Conservation (phyloP, 2,329 filamentous ascomycete genomes). For the Whalleya microplaca region DNA sequence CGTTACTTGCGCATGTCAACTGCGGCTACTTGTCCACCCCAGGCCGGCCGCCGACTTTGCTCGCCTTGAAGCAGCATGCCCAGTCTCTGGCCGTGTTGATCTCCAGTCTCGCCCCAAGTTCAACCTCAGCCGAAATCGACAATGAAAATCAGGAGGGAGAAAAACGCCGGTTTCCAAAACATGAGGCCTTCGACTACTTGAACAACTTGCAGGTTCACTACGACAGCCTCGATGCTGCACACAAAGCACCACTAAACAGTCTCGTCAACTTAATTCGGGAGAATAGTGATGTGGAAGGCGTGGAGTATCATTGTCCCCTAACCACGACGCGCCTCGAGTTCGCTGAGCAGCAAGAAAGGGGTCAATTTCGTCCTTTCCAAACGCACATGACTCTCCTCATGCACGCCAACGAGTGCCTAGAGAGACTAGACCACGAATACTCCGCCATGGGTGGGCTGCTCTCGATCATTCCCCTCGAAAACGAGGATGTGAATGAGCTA, state of each 20-base stretch:
- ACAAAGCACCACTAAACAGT: slow-evolving; percentile 51
- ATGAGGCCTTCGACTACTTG: slow-evolving; percentile 62
- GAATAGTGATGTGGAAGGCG: slow-evolving; percentile 46
- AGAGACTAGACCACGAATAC: slow-evolving; percentile 63
- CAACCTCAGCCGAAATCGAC: slow-evolving; percentile 37
- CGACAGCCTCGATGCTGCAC: slow-evolving; percentile 49
- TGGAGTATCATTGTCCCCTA: slow-evolving; percentile 52
- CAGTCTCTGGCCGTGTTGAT: slow-evolving; percentile 61
- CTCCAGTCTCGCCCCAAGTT: slow-evolving; percentile 47
- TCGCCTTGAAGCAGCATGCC: slow-evolving; percentile 62
- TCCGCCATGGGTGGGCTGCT: slow-evolving; percentile 59
- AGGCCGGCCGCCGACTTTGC: slow-evolving; percentile 56
- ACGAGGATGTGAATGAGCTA: slow-evolving; percentile 40
- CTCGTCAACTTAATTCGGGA: slow-evolving; percentile 50
- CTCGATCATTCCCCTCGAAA: slow-evolving; percentile 53
- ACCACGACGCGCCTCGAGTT: slow-evolving; percentile 30
- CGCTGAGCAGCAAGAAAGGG: slow-evolving; percentile 20
- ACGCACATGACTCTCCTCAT: slow-evolving; percentile 54
- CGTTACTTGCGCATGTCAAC: slow-evolving; percentile 53
- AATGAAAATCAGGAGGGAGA: slow-evolving; percentile 22
- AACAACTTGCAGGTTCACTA: slow-evolving; percentile 55
- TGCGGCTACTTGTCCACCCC: slow-evolving; percentile 61
- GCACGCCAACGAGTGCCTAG: slow-evolving; percentile 63
- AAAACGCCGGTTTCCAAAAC: slow-evolving; percentile 40
- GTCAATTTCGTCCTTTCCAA: slow-evolving; percentile 43